phyloP scores from a whole-genome alignment of 331 rosid species.

The Cydonia oblonga region DNA sequence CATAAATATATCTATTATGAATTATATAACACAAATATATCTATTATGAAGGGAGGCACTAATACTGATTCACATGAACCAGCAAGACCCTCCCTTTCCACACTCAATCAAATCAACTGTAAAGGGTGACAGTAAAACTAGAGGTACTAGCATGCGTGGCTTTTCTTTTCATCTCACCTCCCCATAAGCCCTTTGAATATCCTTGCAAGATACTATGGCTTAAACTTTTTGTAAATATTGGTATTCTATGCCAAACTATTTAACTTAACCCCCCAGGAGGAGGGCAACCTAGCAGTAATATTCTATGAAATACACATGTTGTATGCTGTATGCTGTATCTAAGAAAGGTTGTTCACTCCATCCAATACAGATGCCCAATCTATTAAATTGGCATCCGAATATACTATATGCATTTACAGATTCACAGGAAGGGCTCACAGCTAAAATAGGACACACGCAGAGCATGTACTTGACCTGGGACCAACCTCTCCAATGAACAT shows the following conservation, averaged over 20 bases:
- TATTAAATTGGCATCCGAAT: background rate
- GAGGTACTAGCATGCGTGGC: too few relatives aligned
- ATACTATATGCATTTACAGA: background rate
- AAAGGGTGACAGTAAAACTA: background rate
- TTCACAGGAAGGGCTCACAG: background rate
- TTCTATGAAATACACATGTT: background rate
- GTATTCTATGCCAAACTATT: background rate
- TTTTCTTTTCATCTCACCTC: too few relatives aligned
- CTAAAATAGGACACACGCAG: conserved; percentile 7
- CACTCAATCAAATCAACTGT: background rate
- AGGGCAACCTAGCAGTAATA: background rate
- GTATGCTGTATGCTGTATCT: background rate
- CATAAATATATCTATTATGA: too few relatives aligned
- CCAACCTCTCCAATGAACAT: conserved; percentile 12
- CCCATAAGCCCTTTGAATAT: too few relatives aligned
- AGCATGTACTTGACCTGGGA: background rate
- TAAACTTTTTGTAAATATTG: too few relatives aligned
- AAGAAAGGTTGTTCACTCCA: background rate
- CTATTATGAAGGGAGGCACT: background rate
- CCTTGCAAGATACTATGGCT: too few relatives aligned
- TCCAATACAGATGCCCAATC: background rate
- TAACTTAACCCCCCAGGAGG: background rate
- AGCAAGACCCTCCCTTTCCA: background rate
- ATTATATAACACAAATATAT: background rate
- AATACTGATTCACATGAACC: background rate